phyloP scores from a whole-genome alignment of 768 basidiomycete species.

The Boletus sp. region DNA sequence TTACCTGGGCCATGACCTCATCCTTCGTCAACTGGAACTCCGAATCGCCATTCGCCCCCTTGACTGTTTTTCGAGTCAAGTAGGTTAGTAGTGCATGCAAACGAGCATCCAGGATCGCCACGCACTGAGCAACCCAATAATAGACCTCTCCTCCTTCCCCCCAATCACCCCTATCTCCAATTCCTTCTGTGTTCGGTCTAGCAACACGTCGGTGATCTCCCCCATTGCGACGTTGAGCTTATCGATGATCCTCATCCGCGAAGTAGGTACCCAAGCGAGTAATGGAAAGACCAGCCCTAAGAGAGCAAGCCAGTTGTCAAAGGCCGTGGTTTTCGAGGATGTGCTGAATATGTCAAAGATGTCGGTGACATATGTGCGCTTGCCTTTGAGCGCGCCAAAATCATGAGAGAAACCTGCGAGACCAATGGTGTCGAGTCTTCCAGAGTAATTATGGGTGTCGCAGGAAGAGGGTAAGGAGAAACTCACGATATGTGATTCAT shows the following conservation, averaged over 20 bases:
- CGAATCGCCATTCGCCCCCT: constrained; percentile 28
- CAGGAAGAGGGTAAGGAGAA: neutral
- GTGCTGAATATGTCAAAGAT: constrained; percentile 37
- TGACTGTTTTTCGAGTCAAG: constrained; percentile 25
- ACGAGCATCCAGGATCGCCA: constrained; percentile 15
- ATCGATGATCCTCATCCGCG: constrained; percentile 25
- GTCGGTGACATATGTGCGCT: constrained; percentile 38
- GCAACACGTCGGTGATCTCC: constrained; percentile 37
- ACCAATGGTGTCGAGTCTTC: neutral
- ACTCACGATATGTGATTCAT: neutral
- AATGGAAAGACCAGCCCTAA: constrained; percentile 36
- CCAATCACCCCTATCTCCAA: constrained; percentile 20
- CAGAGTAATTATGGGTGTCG: neutral
- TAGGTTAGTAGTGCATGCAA: neutral
- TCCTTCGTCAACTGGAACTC: constrained; percentile 23
- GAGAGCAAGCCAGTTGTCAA: constrained; percentile 32
- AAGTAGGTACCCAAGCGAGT: constrained; percentile 36
- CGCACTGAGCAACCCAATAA: constrained; percentile 25
- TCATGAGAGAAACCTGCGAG: constrained; percentile 32
- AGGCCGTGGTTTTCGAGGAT: constrained; percentile 15
- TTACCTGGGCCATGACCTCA: constrained; percentile 28
- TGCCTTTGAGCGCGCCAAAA: constrained; percentile 50
- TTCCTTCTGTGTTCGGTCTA: constrained; percentile 35
- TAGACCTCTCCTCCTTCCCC: constrained; percentile 22
- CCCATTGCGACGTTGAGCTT: constrained; percentile 34